Base-by-base conservation (phyloP, 1,139 yeast genomes). In the Hyphopichia wangnamkhiaoensis region DNA sequence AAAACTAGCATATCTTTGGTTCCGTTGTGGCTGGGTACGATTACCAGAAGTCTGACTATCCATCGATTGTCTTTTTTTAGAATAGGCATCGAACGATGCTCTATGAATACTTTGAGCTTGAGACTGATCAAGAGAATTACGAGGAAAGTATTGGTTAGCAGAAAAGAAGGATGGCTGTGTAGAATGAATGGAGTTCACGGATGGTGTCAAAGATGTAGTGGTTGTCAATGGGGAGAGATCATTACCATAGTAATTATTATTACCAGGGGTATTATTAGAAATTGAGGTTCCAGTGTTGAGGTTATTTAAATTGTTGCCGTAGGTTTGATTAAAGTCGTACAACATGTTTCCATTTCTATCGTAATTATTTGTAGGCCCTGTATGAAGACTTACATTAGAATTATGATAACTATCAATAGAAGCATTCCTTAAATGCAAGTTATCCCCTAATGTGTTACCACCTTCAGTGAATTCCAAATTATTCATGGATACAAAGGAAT, bases 191-290 rank as follows among this genome's bases (percentile, higher is more conserved):
- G 76, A 70, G 27, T 63, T 60, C 5, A 68, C 55, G 5, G 76
- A 69, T 0, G 73, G 76, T 0, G 77, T 68, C 33, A 68, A 57
- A 2, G 76, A 71, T 0, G 76, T 71, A 14, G 75, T 69, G 2
- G 78, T 71, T 12, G 77, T 71, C 36, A 71, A 50, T 1, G 78
- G 78, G 15, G 73, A 65, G 34, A 72, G 52, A 19, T 71, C 77
- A 34, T 50, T 47, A 38, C 45, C 46, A 15, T 45, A 34, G 32
- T 50, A 39, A 31, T 44, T 42, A 33, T 40, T 39, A 13, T 9
- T n/a, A 4, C 4, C 16, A 24, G 20, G 14, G 16, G 6, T 24
- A 31, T 40, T 30, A n/a, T 8, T 18, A 9, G 16, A 14, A 16
- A n/a, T 31, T 14, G 26, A 12, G 23, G 6, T 23, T 10, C 20